A percentile compares a stretch with the other conserved stretches of the same genome.
These are phyloP conservation scores for Diplocarpon mali DNA, from an alignment of 2,329 filamentous ascomycete species.

Conservation along the genomic window DNA sequence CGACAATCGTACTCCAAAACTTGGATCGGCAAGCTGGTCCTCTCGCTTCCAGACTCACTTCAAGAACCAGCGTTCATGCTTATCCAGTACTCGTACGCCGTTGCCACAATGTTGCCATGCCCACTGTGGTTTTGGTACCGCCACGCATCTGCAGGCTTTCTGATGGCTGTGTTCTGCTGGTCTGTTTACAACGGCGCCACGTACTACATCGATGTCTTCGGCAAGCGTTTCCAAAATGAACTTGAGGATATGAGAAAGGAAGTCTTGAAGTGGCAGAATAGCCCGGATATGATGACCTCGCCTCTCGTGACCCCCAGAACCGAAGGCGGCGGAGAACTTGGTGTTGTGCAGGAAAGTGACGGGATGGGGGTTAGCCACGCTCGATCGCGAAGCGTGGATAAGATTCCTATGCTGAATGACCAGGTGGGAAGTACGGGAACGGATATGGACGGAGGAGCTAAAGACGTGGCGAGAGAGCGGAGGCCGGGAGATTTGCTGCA, in stretches of 20 bases:
- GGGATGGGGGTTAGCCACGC: slow-evolving; percentile 7
- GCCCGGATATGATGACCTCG: slow-evolving; percentile 36
- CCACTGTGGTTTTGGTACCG: slow-evolving; percentile 90
- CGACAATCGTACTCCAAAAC: slow-evolving; percentile 82
- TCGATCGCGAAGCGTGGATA: slow-evolving; percentile 32
- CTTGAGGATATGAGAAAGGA: slow-evolving; percentile 81
- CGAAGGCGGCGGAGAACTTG: slow-evolving; percentile 14
- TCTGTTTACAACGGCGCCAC: slow-evolving; percentile 95
- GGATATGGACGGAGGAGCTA: slow-evolving; percentile 35
- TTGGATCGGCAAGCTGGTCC: slow-evolving; percentile 77
- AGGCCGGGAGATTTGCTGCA: slow-evolving; percentile 28
- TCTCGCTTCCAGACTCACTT: slow-evolving; percentile 60
- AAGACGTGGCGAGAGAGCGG: slow-evolving; percentile 37
- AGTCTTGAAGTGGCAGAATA: slow-evolving; percentile 76
- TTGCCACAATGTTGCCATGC: slow-evolving; percentile 88
- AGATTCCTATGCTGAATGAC: slow-evolving; percentile 45
- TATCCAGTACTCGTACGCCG: slow-evolving; percentile 86
- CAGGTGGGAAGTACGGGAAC: slow-evolving; percentile 26
- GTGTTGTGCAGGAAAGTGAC: slow-evolving; percentile 11
- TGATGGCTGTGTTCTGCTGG: slow-evolving; percentile 80
- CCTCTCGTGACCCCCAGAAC: slow-evolving; percentile 31
- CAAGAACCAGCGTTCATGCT: slow-evolving; percentile 92
- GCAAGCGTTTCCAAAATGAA: slow-evolving; percentile 93
- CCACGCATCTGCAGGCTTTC: slow-evolving; percentile 66
- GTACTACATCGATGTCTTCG: slow-evolving; percentile 97